Base-by-base conservation (phyloP, 768 basidiomycete species). In the Nidularia pulvinata region DNA sequence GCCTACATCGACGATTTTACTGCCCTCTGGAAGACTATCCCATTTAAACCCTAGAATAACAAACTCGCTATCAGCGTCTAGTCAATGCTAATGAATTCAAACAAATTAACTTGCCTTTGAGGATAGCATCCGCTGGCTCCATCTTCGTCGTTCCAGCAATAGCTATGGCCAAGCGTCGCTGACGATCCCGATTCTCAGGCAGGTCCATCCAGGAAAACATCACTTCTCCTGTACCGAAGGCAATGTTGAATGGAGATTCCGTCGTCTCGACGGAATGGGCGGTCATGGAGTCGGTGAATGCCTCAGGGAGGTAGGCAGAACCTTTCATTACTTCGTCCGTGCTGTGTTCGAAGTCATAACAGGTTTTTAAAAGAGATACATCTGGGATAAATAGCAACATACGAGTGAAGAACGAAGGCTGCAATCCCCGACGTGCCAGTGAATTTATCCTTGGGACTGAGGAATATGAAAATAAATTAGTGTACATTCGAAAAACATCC, bases 121-220 rank as follows among this genome's bases (percentile, higher is more conserved):
- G 47, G 16, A 63, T 57, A 1, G 60, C 47, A 34, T 69, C 61
- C 3, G 53, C 10, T 4, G 64, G 61, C 55, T 66, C 60, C 30
- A 68, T 46, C 13, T 46, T 46, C 6, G 65, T 61, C 37, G 57
- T 49, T 1, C 65, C 44, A 14, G 64, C 65, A 32, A 59, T 52
- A 66, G 75, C 75, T 6, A 62, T 73, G 3, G 64, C 55, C 47
- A 76, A 74, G 1, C 72, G 65, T 2, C 55, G 52, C 10, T 62
- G 55, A 13, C 59, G 42, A 3, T 33, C 50, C 33, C 56, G 46
- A 50, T 71, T 58, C 50, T 53, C 61, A 6, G 55, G 65, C 6
- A 53, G 47, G 16, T 65, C 61, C 10, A 58, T 59, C 47, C 57
- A 66, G 0, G 62, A 59, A 62, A 68, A 76, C 4, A 68, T n/a